Base-by-base conservation (phyloP, 2,329 filamentous ascomycete genomes). In the Diaporthe ilicicola region DNA sequence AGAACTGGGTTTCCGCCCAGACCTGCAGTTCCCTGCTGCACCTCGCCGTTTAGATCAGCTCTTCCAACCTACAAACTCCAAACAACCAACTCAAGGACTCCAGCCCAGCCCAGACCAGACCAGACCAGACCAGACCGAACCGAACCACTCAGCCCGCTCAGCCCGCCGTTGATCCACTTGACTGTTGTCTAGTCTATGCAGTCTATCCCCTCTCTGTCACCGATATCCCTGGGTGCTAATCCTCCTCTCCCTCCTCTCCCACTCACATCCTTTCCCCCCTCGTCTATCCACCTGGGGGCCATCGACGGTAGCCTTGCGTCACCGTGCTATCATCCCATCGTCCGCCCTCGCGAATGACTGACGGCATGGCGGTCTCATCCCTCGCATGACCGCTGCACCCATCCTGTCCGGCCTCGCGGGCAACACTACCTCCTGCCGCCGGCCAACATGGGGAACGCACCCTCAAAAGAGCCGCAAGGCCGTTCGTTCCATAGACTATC, bases 371-470 rank as follows among this genome's bases (percentile, higher is more conserved):
- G 71, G 42, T 62, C 48, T 69, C 51, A 54, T 24, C 29, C 29
- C 46, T 66, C 56, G 54, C 64, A 71, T 73, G 71, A 73, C 24
- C 55, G 27, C 53, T 39, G 50, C 53, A 71, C 62, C 64, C 46
- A 22, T 61, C 37, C 56, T 61, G 64, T 34, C 59, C 65, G 64
- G 42, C 51, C 55, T 53, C 71, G n/a, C 48, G 51, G 69, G 51
- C 56, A 55, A 32, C 27, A 39, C 19, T 50, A 27, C 42, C 32
- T 50, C 44, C 27, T 64, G 67, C 61, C 65, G 54, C 29, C 46
- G 50, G 42, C 64, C 55, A 69, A 48, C 65, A 73, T 73, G 72
- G 72, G 72, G 17, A 73, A 73, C 61, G 37, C 62, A 24, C 72
- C 72, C 15, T 73, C 72, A 29, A 71, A 72, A 44, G 65, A 69